Base-by-base conservation (phyloP, 306 rosid species). In the Quercus aquifolioides region DNA sequence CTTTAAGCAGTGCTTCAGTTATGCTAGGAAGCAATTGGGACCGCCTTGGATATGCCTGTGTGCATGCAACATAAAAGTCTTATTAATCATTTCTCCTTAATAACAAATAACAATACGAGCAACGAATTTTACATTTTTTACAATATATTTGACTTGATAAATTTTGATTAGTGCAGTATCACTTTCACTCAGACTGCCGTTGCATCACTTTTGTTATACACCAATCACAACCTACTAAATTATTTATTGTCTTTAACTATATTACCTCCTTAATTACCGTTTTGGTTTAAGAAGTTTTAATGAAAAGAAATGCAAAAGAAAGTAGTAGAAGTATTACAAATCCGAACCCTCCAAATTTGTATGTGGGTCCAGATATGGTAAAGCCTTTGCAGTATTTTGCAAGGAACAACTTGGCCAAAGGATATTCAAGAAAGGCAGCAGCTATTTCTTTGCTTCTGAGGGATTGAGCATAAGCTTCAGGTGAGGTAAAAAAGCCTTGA, bases 311-410 rank as follows among this genome's bases (percentile, higher is more conserved):
- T 13, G 58, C 12, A 81, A 12, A 17, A 33, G 43, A 57, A 64
- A 23, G 3, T 13, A 4, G 52, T 55, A 56, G 65, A 60, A 74
- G 63, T 74, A 72, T 49, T 78, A 83, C 87, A 58, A 80, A 83
- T 59, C 81, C 91, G 64, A 78, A 82, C 64, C 91, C 94, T 73
- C 90, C 88, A 63, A 86, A 76, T 84, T 78, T 84, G 71, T 65
- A 84, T 4, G 68, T 65, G 2, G 90, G 87, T 19, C 88, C 87
- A 4, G 86, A 79, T 31, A 25, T 41, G 76, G 60, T 77, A 31
- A 86, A 90, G 60, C 59, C 87, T 6, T 68, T 57, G 73, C 91
- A 86, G 62, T 82, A 76, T 79, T 52, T 78, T 23, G 86, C 86
- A 60, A 87, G 82, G 75, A 90, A 88, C 23, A 87, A 9, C 57